These are phyloP conservation scores for Colletotrichum sp. DNA, from an alignment of 2,329 filamentous ascomycete species.

Conservation along the genomic window DNA sequence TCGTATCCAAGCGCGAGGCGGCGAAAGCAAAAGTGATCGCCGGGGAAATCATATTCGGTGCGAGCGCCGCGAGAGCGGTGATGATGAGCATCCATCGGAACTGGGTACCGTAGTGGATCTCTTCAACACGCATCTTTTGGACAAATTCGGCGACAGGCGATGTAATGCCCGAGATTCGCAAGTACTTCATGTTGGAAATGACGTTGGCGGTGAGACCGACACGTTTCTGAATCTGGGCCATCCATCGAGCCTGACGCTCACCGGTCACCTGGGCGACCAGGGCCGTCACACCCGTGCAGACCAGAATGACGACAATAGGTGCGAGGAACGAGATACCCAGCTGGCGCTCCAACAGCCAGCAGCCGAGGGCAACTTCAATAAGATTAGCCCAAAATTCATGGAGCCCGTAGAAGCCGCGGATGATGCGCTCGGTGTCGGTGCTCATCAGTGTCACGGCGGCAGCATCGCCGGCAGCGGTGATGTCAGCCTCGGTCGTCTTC, in stretches of 20 bases:
- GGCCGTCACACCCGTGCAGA: conserved; percentile 25
- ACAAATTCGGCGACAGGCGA: conserved; percentile 27
- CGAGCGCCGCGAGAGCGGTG: conserved; percentile 33
- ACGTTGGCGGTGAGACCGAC: conserved; percentile 27
- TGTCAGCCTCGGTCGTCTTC: conserved; percentile 32
- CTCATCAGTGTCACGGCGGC: conserved; percentile 43
- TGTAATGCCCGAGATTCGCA: conserved; percentile 35
- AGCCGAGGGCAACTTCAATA: conserved; percentile 35
- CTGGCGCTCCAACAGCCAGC: conserved; percentile 35
- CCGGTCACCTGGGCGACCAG: conserved; percentile 24
- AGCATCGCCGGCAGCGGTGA: conserved; percentile 29
- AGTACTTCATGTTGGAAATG: conserved; percentile 31
- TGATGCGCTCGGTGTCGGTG: conserved; percentile 39
- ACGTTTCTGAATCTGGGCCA: conserved; percentile 32
- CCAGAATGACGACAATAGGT: conserved; percentile 32
- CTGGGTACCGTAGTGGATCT: conserved; percentile 26
- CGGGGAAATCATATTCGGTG: conserved; percentile 40
- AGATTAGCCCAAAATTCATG: conserved; percentile 41
- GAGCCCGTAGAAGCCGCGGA: conserved; percentile 29
- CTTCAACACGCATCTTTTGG: conserved; percentile 26
- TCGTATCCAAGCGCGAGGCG: conserved; percentile 24
- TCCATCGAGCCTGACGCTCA: conserved; percentile 31
- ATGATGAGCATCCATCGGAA: conserved; percentile 30
- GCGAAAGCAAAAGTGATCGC: conserved; percentile 36
- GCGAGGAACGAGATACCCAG: conserved; percentile 36